Evolutionary conservation across 2,329 filamentous ascomycete genomes (phyloP).

Genomic region (Neonectria sp.): DNA sequence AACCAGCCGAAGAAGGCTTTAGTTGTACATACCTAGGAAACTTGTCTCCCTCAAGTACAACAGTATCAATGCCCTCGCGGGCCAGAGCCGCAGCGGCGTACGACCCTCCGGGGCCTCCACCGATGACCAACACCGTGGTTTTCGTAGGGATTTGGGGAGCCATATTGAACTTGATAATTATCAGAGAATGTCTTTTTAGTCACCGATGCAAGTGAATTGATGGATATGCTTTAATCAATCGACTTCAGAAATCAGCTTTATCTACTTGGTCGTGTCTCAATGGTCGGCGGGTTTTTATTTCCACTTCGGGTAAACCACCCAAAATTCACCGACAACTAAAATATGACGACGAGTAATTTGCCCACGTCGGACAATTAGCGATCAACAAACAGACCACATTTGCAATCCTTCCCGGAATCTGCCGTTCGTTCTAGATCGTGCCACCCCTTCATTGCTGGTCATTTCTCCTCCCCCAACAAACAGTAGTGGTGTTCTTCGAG

Average conservation of each 20-base stretch:
- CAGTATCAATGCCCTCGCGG: slow-evolving; percentile 23
- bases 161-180: slow-evolving; percentile 14
- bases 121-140: slow-evolving; percentile 24
- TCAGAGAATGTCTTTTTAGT: not conserved
- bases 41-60: slow-evolving; percentile 24
- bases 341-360: slow-evolving; percentile 7
- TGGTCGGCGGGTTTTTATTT: slow-evolving; percentile 24
- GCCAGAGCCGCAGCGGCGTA: slow-evolving; percentile 26
- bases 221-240: not conserved
- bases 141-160: slow-evolving; percentile 29
- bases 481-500: not conserved
- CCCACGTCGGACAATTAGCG: slow-evolving; percentile 25
- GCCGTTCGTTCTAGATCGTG: slow-evolving; percentile 6
- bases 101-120: slow-evolving; percentile 24
- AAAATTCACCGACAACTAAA: slow-evolving; percentile 20
- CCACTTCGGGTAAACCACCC: slow-evolving; percentile 6
- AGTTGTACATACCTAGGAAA: slow-evolving; percentile 20
- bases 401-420: slow-evolving; percentile 16
- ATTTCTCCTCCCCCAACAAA: not conserved
- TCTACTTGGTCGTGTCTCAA: slow-evolving; percentile 9
- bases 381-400: slow-evolving; percentile 1
- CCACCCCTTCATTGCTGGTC: not conserved
- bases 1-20: not conserved
- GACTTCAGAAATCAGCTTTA: slow-evolving; percentile 16
- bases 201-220: slow-evolving; percentile 5